phyloP scores from a whole-genome alignment of 2,329 filamentous ascomycete genomes.

The Colletotrichum sojae region DNA sequence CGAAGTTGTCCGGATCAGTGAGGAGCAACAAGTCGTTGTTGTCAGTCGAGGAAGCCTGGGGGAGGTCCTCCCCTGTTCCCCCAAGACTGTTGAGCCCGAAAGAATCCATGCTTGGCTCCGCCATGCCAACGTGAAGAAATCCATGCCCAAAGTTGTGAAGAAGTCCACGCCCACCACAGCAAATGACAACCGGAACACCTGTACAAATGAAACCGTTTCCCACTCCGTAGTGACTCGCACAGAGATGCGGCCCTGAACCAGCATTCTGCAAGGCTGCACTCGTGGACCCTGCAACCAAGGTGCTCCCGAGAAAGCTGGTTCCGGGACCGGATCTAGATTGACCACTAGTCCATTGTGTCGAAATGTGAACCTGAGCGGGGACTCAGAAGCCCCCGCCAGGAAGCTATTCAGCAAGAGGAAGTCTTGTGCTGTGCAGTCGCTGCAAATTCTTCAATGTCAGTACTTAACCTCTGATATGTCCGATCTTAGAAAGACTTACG shows the following conservation, averaged over 20 bases:
- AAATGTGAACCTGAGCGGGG: background rate
- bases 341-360: constrained; percentile 14
- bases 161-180: no score
- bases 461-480: no score
- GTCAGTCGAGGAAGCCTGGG: background rate
- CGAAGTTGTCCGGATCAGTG: no score
- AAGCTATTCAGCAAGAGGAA: background rate
- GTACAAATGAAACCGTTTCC: background rate
- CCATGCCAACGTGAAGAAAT: background rate
- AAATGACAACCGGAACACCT: background rate
- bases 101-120: background rate
- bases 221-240: background rate
- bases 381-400: background rate
- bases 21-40: no score
- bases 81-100: background rate
- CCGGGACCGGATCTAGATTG: background rate
- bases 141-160: background rate
- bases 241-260: background rate
- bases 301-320: no score
- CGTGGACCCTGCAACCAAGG: no score
- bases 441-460: no score
- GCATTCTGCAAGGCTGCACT: background rate
- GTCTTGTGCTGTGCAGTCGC: no score
- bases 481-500: no score
- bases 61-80: background rate